Conservation (phyloP, 108 stramenopile species). For the Cyclostephanos invisitatus region DNA sequence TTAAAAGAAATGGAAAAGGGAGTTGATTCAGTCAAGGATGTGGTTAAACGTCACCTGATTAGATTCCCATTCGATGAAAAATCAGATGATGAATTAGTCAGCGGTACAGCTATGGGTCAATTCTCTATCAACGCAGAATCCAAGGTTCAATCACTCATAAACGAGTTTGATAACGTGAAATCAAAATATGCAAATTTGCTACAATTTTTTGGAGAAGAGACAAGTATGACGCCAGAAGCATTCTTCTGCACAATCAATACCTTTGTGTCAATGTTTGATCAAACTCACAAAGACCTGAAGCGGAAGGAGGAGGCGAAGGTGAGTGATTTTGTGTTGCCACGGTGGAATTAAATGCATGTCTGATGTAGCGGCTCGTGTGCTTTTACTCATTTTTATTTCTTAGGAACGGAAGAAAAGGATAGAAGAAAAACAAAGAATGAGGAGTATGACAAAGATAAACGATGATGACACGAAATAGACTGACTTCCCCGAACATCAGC, state of each 20-base stretch:
- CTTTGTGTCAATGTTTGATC: conserved; percentile 50
- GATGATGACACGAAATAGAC: too few species aligned
- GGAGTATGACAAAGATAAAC: background rate
- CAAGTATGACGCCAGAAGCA: conserved; percentile 32
- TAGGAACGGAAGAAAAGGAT: conserved; percentile 40
- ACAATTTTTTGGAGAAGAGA: conserved; percentile 44
- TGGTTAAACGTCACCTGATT: conserved; percentile 22
- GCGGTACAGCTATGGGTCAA: conserved; percentile 33
- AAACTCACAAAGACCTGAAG: conserved; percentile 39
- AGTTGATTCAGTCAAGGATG: conserved; percentile 24
- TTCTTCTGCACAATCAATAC: conserved; percentile 50
- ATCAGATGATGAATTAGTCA: conserved; percentile 37
- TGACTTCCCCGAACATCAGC: too few species aligned
- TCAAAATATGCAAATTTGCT: conserved; percentile 28
- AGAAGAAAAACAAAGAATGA: conserved; percentile 30
- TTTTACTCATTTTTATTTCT: background rate
- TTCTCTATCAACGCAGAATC: conserved; percentile 39
- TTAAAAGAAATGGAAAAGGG: conserved; percentile 33
- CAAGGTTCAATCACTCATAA: conserved; percentile 21
- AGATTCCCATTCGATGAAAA: conserved; percentile 7
- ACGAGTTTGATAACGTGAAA: conserved; percentile 27
- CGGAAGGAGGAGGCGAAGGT: conserved; percentile 44
- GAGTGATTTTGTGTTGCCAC: background rate
- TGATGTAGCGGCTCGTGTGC: background rate
- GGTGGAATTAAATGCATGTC: background rate